Base-by-base conservation (phyloP, 2,329 filamentous ascomycete genomes). In the Hymenotorrendiella dingleyae region DNA sequence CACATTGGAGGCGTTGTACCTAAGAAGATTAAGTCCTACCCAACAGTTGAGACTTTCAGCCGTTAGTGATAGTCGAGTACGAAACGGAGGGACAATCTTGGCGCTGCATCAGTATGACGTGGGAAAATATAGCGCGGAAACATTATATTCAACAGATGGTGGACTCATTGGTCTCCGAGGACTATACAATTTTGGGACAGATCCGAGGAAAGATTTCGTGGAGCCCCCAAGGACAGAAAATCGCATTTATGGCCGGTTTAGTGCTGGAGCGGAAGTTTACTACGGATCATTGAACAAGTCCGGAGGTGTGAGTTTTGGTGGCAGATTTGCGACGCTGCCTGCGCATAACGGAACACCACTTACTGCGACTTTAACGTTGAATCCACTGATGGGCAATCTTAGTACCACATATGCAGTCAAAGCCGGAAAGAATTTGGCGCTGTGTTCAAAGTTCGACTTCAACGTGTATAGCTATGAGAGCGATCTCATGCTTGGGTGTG, bases 401-500 rank as follows among this genome's bases (percentile, higher is more conserved):
- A 90, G 85, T 44, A 87, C 89, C 26, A 94, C 82, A 12, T 98
- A 98, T 62, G 86, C 93, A 0, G 86, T 97, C 36, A 84, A 87
- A 58, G 91, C 91, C 2, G 88, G 88, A 3, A 78, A 78, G 24
- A 80, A 88, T 56, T 78, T 94, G 54, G 86, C 88, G 9, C 75
- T 98, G 37, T 93, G 89, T 50, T 94, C 89, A 17, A 81, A 85
- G 37, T 91, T 97, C 67, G 89, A 94, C 60, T 98, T 98, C 67
- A 98, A 98, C 59, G 85, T 96, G 37, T 97, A 96, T 67, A 95
- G 88, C 62, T 98, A 96, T 69, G 93, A 98, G 69, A 95, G 88
- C 60, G 86, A 93, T 45, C 84, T 95, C 72, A 83, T 89, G 20
- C 76, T 97, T 19, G 93, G 93, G 11, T 86, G 88, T 68, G 93